These are phyloP conservation scores for Rhododendron griersonianum DNA, from an alignment of 148 eudicot species.

Conservation along the genomic window DNA sequence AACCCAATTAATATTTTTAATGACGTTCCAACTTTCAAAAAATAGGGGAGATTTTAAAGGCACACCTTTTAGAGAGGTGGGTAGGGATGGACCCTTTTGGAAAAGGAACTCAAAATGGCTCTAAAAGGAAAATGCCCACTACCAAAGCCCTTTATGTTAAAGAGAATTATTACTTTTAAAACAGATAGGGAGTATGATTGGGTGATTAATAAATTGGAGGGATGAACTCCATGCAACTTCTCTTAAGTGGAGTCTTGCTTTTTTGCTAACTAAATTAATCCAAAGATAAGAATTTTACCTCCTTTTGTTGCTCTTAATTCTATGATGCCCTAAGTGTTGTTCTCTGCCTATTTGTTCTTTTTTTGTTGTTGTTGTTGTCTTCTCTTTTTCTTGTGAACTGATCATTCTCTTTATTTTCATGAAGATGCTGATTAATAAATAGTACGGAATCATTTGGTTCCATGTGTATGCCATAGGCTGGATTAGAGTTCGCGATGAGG, in stretches of 20 bases:
- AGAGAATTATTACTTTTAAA: conserved; percentile 5
- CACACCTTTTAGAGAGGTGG: conserved; percentile 36
- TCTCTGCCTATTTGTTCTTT: conserved; percentile 11
- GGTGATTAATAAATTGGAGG: conserved; percentile 35
- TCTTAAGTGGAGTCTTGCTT: conserved; percentile 50
- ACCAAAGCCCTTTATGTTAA: conserved; percentile 19
- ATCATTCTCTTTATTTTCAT: background rate
- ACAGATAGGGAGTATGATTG: conserved; percentile 25
- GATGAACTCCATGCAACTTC: conserved; percentile 66
- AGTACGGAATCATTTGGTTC: conserved; percentile 4
- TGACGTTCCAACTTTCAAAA: conserved; percentile 14
- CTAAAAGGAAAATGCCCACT: conserved; percentile 59
- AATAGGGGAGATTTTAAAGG: background rate
- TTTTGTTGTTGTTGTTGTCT: background rate
- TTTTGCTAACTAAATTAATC: conserved; percentile 44
- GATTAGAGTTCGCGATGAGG: background rate
- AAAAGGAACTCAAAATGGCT: conserved; percentile 22
- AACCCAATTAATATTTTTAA: conserved; percentile 12
- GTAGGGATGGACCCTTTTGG: conserved; percentile 12
- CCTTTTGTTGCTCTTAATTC: background rate
- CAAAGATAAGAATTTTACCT: conserved; percentile 36
- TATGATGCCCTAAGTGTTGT: background rate
- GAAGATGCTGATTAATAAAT: background rate
- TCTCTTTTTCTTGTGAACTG: background rate
- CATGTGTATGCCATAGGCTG: background rate